These are phyloP conservation scores for Pelargonium fulgidum DNA, from an alignment of 441 rosid genomes.

Conservation along the genomic window DNA sequence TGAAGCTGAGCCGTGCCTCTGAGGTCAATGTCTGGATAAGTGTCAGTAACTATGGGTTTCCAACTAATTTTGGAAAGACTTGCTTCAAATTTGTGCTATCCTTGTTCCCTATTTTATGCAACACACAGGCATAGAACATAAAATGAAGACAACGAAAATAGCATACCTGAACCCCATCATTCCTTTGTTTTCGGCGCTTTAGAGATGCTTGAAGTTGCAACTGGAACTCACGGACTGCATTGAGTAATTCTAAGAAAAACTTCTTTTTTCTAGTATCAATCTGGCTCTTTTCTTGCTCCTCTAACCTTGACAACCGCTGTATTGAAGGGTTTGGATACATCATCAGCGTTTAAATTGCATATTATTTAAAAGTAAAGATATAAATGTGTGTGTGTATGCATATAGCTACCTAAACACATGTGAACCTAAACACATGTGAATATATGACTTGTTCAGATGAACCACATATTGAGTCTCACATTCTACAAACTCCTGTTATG, in stretches of 20 bases:
- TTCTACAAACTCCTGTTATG: background rate
- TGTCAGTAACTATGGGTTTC: too few relatives aligned
- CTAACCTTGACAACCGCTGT: constrained; percentile 84
- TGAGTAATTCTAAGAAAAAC: constrained; percentile 83
- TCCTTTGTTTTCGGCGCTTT: constrained; percentile 93
- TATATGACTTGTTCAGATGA: background rate
- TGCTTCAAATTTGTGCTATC: background rate
- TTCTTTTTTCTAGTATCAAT: constrained; percentile 77
- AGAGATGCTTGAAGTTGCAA: constrained; percentile 69
- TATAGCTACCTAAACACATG: too few relatives aligned
- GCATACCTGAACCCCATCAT: constrained; percentile 81
- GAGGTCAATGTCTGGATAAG: too few relatives aligned
- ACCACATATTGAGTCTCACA: background rate
- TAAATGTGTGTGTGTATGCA: background rate
- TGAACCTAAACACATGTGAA: background rate
- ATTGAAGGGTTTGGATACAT: constrained; percentile 24
- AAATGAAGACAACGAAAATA: constrained; percentile 13
- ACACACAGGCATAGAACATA: constrained; percentile 7
- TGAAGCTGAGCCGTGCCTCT: too few relatives aligned
- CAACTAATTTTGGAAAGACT: background rate
- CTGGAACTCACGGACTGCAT: constrained; percentile 89
- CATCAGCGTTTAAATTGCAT: constrained; percentile 9
- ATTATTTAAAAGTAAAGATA: background rate
- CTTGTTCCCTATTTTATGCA: background rate
- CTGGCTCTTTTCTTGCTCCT: constrained; percentile 76